Evolutionary conservation across 106 monocot species (phyloP).

Genomic region (Cymbidium sinense): DNA sequence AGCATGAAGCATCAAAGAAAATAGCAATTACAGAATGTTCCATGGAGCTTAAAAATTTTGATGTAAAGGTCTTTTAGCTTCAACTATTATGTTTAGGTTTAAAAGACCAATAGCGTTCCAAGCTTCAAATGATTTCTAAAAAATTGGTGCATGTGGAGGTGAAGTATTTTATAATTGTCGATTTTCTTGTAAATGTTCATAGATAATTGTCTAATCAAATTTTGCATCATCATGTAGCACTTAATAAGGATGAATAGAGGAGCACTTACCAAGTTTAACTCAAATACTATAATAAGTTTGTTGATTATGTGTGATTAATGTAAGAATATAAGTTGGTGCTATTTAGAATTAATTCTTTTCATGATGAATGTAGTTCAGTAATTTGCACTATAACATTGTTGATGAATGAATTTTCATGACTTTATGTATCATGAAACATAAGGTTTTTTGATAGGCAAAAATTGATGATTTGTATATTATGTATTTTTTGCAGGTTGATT

Average conservation of each 20-base stretch:
- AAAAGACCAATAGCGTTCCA: too few species aligned
- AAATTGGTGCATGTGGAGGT: too few species aligned
- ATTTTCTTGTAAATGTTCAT: too few species aligned
- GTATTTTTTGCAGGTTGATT: constrained; percentile 64
- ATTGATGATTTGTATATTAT: constrained; percentile 1
- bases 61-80: too few species aligned
- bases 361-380: background rate
- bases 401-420: background rate
- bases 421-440: too few species aligned
- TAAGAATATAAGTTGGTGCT: too few species aligned
- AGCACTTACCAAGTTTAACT: background rate
- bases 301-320: background rate
- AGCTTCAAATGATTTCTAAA: too few species aligned
- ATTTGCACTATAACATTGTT: background rate
- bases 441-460: background rate
- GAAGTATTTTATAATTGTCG: too few species aligned
- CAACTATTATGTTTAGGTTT: too few species aligned
- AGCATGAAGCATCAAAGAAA: too few species aligned
- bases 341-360: background rate
- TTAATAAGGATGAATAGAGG: background rate
- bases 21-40: background rate
- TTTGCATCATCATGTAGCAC: background rate
- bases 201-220: too few species aligned
- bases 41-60: too few species aligned
- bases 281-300: background rate